Conservation (phyloP, 768 basidiomycete genomes). For the Chlorophyllum brunneum region DNA sequence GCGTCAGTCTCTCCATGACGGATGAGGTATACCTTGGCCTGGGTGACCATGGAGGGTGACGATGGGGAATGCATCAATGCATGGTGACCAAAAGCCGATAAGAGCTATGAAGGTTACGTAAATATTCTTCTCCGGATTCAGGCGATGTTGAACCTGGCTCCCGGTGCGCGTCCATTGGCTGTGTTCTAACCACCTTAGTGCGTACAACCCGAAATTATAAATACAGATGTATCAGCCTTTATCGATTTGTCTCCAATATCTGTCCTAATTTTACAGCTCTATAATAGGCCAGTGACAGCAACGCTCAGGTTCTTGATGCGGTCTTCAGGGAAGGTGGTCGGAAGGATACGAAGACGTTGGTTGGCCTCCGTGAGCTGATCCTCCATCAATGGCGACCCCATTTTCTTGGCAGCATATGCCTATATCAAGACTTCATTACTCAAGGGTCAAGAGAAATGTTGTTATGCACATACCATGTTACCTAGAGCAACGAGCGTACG, state of each 20-base stretch:
- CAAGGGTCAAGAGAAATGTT: background rate
- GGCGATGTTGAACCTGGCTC: too few species aligned
- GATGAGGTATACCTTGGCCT: conserved; percentile 55
- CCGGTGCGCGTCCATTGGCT: background rate
- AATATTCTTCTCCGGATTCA: background rate
- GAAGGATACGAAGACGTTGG: conserved; percentile 35
- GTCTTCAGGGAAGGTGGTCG: conserved; percentile 51
- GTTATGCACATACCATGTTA: conserved; percentile 49
- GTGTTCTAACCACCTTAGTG: background rate
- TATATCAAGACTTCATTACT: conserved; percentile 21
- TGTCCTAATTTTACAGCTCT: conserved; percentile 3
- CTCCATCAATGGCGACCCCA: conserved; percentile 29
- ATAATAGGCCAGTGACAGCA: conserved; percentile 46
- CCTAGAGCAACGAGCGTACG: conserved; percentile 71
- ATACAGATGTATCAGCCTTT: background rate
- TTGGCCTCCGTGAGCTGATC: conserved; percentile 38
- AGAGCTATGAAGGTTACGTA: conserved; percentile 2
- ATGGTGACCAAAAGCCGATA: background rate
- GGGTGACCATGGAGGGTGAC: conserved; percentile 12
- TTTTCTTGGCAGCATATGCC: conserved; percentile 45
- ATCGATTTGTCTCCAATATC: background rate
- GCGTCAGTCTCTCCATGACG: conserved; percentile 79
- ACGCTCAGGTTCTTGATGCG: conserved; percentile 47
- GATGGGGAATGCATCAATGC: background rate
- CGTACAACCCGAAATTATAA: background rate